These are phyloP conservation scores for Takakia lepidozioides DNA, from an alignment of 225 moss, liverwort and hornwort species.

Conservation along the genomic window DNA sequence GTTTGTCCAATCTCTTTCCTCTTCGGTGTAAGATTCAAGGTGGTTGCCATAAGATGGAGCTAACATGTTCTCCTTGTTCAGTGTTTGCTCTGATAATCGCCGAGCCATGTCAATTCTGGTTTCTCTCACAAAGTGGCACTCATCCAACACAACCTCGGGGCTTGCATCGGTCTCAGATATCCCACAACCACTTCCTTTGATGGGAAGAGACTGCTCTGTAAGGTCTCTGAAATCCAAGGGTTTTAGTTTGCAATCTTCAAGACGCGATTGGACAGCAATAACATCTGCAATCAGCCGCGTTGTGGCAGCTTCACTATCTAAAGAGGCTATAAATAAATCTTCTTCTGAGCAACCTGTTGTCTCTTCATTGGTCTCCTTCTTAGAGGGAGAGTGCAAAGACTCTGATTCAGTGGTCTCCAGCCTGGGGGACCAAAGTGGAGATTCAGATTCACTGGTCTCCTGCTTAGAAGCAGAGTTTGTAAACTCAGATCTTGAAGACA, in stretches of 20 bases:
- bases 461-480: slow-evolving; percentile 27
- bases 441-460: slow-evolving; percentile 23
- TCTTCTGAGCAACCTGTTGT: slow-evolving; percentile 15
- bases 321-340: slow-evolving; percentile 39
- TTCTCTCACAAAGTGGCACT: too few species aligned
- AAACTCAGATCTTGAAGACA: slow-evolving; percentile 7
- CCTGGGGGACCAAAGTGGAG: slow-evolving; percentile 1
- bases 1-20: too few species aligned
- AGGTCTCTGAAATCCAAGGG: slow-evolving; percentile 51
- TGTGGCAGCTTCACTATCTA: slow-evolving; percentile 70
- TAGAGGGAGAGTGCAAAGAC: slow-evolving; percentile 12
- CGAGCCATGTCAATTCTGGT: too few species aligned
- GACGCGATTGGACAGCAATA: slow-evolving; percentile 67
- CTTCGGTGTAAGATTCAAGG: slow-evolving; percentile 8
- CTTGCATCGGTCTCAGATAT: too few species aligned
- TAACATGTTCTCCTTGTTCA: slow-evolving; percentile 19
- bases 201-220: slow-evolving; percentile 5
- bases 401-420: slow-evolving; percentile 14
- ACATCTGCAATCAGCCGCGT: slow-evolving; percentile 74
- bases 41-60: slow-evolving; percentile 18
- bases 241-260: slow-evolving; percentile 70
- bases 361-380: slow-evolving; percentile 7
- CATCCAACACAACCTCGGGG: too few species aligned
- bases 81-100: slow-evolving; percentile 28
- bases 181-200: slow-evolving; percentile 1